Evolutionary conservation across 1,284 basidiomycete genomes (phyloP), one percentile per base, ranked within the genome.

Genomic region (Cryptococcus deneoformans): DNA sequence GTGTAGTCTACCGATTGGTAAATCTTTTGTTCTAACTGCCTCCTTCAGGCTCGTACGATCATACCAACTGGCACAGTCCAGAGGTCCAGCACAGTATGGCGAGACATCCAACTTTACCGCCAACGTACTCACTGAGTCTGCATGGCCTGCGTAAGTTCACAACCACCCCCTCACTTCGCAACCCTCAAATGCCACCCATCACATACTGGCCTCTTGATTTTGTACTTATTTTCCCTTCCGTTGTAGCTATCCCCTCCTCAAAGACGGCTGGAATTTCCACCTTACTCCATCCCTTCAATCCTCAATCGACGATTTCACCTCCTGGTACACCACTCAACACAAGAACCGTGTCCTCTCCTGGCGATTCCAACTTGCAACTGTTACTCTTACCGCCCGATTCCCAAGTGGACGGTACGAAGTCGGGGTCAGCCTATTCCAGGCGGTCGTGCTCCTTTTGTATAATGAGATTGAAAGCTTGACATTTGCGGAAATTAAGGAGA

Each of bases 381-480:
- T 86, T 48, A 86, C 84, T 3, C 71, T 97, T 54, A 85, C 79
- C 48, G 89, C 85, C 1, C 76, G 81, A 43, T 95, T 96, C 79
- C 80, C 78, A 35, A 73, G 57, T 1, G 90, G 86, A 0, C 77
- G 80, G 65, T 97, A 97, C 77, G 94, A 98, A 76, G 82, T 99
- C 43, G 86, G 87, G 8, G 87, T 99, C 61, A 93, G 90, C 67
- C 80, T 97, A 67, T 93, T 90, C 76, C 96, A 99, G 75, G 87
- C 88, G 0, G 77, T 90, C 5, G 84, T 96, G 1, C 79, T 99
- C 0, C 78, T 98, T n/a, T 81, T 92, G n/a, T 99, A 98, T 82
- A 93, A 95, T 68, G 83, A 88, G 1, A 80, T 64, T 39, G 72
- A 76, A 43, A 62, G 61, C 6, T 73, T 92, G 1, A 76, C 81